Base-by-base conservation (phyloP, 352 stramenopile species). In the Phytophthora cactorum region DNA sequence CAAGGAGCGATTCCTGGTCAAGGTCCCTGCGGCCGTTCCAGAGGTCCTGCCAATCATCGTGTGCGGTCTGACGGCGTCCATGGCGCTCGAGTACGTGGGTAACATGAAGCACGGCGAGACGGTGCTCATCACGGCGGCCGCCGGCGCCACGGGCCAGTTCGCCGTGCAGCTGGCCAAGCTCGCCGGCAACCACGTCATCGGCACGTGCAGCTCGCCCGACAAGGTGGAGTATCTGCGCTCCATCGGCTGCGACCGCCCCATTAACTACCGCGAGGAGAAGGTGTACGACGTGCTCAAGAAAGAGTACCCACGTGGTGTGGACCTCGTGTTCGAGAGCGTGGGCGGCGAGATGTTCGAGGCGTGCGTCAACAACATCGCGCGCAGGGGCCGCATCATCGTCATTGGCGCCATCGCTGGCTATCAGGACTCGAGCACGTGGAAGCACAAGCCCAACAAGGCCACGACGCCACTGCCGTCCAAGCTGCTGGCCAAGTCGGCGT, bases 191-290 rank as follows among this genome's bases (percentile, higher is more conserved):
- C 75, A 90, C 56, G 84, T 93, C 17, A 92, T 96, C 58, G 79
- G 79, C 58, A 94, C 84, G 22, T 87, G 86, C 62, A 95, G 87
- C 73, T 95, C 83, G 54, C 75, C 88, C 10, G 91, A 93, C 43
- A 97, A 97, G 73, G 89, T 77, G 22, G 86, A 87, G n/a, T 82
- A 95, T 57, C 77, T 97, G 52, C 77, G 78, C 58, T 75, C 64
- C 29, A 70, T 91, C 12, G 89, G 85, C 52, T 84, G 72, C 43
- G 83, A 94, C 61, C 84, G 89, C 43, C 77, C 95, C 63, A 90
- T 97, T 49, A 91, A 96, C 68, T 97, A 97, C 77, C 92, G 76
- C 17, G 82, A 93, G 69, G 81, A 92, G 50, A 79, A 78, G 34
- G 59, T 90, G 25, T 63, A 52, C 38, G 59, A 82, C 28, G 77